phyloP scores from a whole-genome alignment of 768 basidiomycete species.

The Flagelloscypha sp. region DNA sequence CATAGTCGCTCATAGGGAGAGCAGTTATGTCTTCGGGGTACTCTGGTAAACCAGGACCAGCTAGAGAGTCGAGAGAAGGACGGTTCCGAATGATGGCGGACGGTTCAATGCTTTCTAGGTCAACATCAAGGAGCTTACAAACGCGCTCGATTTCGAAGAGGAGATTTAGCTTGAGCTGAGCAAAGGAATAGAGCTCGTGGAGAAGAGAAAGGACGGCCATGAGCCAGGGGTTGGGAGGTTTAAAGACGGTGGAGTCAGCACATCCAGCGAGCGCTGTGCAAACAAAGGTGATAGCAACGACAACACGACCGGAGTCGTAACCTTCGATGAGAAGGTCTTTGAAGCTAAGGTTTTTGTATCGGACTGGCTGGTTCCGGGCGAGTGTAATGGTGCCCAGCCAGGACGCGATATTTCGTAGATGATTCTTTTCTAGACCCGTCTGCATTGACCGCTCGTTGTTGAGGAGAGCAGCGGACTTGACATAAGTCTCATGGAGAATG shows the following conservation, averaged over 20 bases:
- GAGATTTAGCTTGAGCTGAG: constrained; percentile 90
- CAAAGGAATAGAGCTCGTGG: constrained; percentile 94
- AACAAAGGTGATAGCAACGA: constrained; percentile 95
- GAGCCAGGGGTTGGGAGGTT: constrained; percentile 95
- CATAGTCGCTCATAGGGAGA: constrained; percentile 61
- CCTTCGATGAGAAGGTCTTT: constrained; percentile 97
- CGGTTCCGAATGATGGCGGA: constrained; percentile 76
- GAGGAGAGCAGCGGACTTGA: constrained; percentile 77
- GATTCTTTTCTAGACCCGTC: constrained; percentile 74
- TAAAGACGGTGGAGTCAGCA: constrained; percentile 85
- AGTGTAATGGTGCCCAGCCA: constrained; percentile 95
- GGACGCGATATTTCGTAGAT: constrained; percentile 88
- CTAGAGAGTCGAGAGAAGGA: constrained; percentile 48
- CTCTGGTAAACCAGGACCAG: constrained; percentile 62
- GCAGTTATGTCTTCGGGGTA: constrained; percentile 77
- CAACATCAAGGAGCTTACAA: constrained; percentile 85
- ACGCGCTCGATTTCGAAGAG: constrained; percentile 99
- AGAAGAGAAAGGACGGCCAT: constrained; percentile 91
- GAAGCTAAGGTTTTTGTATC: constrained; percentile 88
- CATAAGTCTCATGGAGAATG: constrained; percentile 88
- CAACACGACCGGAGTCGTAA: constrained; percentile 82
- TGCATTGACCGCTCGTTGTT: constrained; percentile 89
- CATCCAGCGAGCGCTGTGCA: constrained; percentile 95
- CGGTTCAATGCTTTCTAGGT: constrained; percentile 77
- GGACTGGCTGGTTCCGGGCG: constrained; percentile 87